Percentiles rank a stretch among this genome's conserved stretches.
Conservation (phyloP, 108 stramenopile genomes). For the Nitzschia sp. region DNA sequence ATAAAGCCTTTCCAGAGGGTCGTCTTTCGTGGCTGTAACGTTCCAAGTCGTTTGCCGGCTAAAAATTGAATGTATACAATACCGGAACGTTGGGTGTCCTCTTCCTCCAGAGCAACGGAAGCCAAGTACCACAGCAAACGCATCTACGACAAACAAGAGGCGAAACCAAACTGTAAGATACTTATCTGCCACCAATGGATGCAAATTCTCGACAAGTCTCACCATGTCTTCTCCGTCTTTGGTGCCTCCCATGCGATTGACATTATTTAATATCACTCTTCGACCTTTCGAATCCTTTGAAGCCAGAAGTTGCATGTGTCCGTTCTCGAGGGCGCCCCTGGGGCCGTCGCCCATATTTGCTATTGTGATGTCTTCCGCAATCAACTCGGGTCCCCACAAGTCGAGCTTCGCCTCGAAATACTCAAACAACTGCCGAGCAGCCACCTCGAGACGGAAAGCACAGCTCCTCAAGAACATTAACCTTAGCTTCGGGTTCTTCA, state of each 20-base stretch:
- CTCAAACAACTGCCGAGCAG: neutral
- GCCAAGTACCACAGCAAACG: neutral
- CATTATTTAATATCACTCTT: neutral
- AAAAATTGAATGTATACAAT: neutral
- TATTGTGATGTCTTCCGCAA: neutral
- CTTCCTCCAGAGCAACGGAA: neutral
- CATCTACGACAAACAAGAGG: neutral
- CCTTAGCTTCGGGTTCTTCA: neutral
- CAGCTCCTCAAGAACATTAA: neutral
- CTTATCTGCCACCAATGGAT: neutral
- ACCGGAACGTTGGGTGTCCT: neutral
- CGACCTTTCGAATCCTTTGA: neutral
- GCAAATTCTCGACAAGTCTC: neutral
- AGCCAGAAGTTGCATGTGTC: neutral
- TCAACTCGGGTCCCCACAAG: neutral
- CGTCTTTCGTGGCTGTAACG: neutral
- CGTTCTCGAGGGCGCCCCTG: neutral
- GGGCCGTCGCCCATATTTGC: neutral
- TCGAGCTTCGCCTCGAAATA: neutral
- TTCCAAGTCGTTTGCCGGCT: neutral
- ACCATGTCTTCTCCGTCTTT: neutral
- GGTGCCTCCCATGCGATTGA: neutral
- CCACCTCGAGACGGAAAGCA: neutral
- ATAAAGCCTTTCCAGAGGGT: neutral
- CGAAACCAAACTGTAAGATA: neutral